These are phyloP conservation scores for Articulospora tetracladia DNA, from an alignment of 495 filamentous ascomycete genomes.

Conservation along the genomic window DNA sequence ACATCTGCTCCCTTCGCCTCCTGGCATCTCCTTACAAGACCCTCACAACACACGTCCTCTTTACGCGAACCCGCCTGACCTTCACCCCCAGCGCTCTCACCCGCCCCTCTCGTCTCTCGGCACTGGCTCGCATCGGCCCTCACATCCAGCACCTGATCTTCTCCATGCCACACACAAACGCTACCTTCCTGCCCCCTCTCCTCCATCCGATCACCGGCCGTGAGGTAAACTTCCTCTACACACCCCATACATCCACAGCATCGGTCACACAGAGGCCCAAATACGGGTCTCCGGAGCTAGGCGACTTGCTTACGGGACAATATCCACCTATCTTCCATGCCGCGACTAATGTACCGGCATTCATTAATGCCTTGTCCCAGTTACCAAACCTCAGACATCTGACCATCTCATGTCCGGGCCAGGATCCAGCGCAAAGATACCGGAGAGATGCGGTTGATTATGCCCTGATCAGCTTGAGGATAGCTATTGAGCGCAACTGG, in stretches of 20 bases:
- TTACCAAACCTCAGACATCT: conserved; percentile 64
- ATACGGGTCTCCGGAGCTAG: conserved; percentile 49
- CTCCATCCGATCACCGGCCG: conserved; percentile 66
- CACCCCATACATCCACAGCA: conserved; percentile 54
- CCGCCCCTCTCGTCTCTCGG: conserved; percentile 59
- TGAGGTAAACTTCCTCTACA: conserved; percentile 71
- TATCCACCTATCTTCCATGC: conserved; percentile 81
- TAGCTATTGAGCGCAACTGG: conserved; percentile 65
- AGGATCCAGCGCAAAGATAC: conserved; percentile 60
- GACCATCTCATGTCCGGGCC: conserved; percentile 66
- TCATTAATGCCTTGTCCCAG: conserved; percentile 62
- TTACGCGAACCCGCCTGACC: conserved; percentile 52
- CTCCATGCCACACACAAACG: conserved; percentile 59
- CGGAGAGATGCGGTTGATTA: conserved; percentile 76
- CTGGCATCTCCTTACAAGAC: conserved; percentile 47
- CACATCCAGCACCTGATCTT: conserved; percentile 69
- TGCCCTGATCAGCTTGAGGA: conserved; percentile 73
- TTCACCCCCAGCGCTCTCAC: conserved; percentile 71
- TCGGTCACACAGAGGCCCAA: conserved; percentile 49
- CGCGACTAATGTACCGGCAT: conserved; percentile 76
- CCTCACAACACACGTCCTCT: conserved; percentile 48
- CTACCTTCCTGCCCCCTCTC: conserved; percentile 74
- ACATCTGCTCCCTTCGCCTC: conserved; percentile 46
- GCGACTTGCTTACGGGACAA: conserved; percentile 72
- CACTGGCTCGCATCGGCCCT: conserved; percentile 66